Conservation (phyloP, 768 basidiomycete species). For the Termitomyces sp. region DNA sequence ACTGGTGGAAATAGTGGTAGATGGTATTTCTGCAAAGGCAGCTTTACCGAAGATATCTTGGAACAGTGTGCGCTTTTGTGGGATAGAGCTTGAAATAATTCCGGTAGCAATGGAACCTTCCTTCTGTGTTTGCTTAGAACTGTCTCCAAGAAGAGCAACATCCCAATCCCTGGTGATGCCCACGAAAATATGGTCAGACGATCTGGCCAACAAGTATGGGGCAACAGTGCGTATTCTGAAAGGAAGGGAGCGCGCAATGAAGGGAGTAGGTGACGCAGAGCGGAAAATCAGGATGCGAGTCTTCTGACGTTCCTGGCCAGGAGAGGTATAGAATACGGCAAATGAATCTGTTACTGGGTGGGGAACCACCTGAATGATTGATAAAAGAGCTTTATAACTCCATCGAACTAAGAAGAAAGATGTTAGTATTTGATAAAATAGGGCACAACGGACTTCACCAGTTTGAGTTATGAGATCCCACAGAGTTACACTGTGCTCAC, state of each 20-base stretch:
- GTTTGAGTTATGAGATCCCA: conserved; percentile 71
- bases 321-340: conserved; percentile 46
- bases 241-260: conserved; percentile 47
- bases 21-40: conserved; percentile 45
- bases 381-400: conserved; percentile 38
- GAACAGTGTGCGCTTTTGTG: conserved; percentile 60
- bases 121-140: conserved; percentile 36
- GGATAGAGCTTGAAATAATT: conserved; percentile 25
- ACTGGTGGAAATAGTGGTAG: conserved; percentile 14
- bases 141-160: conserved; percentile 68
- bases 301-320: conserved; percentile 24
- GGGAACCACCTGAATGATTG: conserved; percentile 45
- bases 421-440: neutral
- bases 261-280: conserved; percentile 41
- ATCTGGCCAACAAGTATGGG: conserved; percentile 29
- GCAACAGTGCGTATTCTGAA: conserved; percentile 56
- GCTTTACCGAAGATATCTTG: conserved; percentile 89
- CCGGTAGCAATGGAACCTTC: conserved; percentile 40
- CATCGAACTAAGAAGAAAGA: conserved; percentile 49
- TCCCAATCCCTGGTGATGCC: conserved; percentile 69
- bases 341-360: conserved; percentile 60
- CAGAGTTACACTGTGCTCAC: conserved; percentile 48
- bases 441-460: conserved; percentile 40
- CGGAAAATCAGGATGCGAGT: conserved; percentile 49
- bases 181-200: conserved; percentile 51